Conservation (phyloP, 2,329 filamentous ascomycete species). For the Truncatella angustata region DNA sequence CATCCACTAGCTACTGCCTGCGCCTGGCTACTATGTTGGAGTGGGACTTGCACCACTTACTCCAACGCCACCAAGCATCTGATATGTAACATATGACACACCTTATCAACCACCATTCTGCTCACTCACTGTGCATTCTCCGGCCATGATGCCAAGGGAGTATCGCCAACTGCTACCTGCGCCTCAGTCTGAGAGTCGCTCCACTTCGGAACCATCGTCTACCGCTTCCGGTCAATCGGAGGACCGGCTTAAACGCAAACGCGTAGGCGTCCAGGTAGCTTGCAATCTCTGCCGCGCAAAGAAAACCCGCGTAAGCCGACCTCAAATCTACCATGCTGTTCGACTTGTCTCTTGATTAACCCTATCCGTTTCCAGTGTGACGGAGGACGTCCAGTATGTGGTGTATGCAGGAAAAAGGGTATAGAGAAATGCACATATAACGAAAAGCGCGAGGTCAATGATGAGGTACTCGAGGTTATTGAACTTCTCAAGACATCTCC, state of each 20-base stretch:
- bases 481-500: neutral
- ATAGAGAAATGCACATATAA: conserved; percentile 3
- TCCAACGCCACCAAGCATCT: too few relatives aligned
- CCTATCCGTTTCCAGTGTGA: conserved; percentile 2
- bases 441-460: neutral
- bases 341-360: neutral
- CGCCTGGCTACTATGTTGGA: too few relatives aligned
- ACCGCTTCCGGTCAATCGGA: neutral
- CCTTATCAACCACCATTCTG: too few relatives aligned
- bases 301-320: conserved; percentile 7
- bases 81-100: too few relatives aligned
- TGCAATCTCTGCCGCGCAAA: conserved; percentile 5
- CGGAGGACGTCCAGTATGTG: neutral
- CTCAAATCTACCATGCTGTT: neutral
- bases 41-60: too few relatives aligned
- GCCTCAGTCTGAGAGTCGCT: neutral
- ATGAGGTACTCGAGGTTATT: neutral
- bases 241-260: neutral
- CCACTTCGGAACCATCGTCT: neutral
- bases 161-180: neutral
- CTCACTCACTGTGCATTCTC: neutral
- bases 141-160: neutral
- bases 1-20: too few relatives aligned
- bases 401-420: neutral
- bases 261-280: conserved; percentile 1